Conservation (phyloP, 768 basidiomycete genomes). For the Suillus brevipes region DNA sequence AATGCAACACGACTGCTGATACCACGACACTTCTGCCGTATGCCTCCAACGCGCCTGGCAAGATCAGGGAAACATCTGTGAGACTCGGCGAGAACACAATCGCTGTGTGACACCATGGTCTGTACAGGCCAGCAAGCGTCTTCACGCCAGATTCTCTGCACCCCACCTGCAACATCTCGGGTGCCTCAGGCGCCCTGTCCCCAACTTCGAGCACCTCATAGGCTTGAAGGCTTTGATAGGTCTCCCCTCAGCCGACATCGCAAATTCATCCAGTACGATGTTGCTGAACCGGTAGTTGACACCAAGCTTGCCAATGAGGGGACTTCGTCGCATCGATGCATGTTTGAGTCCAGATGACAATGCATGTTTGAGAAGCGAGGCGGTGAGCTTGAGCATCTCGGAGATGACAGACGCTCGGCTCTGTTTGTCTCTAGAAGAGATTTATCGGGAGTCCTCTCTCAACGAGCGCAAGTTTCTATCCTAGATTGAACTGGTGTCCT, state of each 20-base stretch:
- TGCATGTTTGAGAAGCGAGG: neutral
- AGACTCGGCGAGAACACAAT: conserved; percentile 15
- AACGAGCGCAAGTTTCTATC: conserved; percentile 30
- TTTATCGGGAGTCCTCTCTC: conserved; percentile 19
- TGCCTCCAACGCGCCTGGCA: neutral
- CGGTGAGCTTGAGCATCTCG: conserved; percentile 27
- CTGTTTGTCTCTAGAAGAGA: conserved; percentile 27
- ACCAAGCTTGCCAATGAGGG: conserved; percentile 32
- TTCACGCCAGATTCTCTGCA: conserved; percentile 10
- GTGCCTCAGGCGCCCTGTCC: conserved; percentile 13
- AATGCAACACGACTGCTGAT: conserved; percentile 8
- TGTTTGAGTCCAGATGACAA: neutral
- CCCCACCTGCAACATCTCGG: conserved; percentile 19
- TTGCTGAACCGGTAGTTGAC: conserved; percentile 17
- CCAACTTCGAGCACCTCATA: conserved; percentile 13
- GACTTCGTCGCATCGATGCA: conserved; percentile 17
- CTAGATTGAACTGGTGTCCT: conserved; percentile 20
- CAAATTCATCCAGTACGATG: conserved; percentile 14
- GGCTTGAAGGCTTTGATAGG: conserved; percentile 4
- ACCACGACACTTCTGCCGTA: neutral
- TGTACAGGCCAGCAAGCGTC: conserved; percentile 30
- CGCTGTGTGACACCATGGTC: conserved; percentile 12
- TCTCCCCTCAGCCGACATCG: neutral
- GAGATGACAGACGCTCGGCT: conserved; percentile 30
- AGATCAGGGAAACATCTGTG: conserved; percentile 9